Evolutionary conservation across 1,284 basidiomycete genomes (phyloP), one percentile per base, ranked within the genome.

Genomic region (Wallemia hederae): DNA sequence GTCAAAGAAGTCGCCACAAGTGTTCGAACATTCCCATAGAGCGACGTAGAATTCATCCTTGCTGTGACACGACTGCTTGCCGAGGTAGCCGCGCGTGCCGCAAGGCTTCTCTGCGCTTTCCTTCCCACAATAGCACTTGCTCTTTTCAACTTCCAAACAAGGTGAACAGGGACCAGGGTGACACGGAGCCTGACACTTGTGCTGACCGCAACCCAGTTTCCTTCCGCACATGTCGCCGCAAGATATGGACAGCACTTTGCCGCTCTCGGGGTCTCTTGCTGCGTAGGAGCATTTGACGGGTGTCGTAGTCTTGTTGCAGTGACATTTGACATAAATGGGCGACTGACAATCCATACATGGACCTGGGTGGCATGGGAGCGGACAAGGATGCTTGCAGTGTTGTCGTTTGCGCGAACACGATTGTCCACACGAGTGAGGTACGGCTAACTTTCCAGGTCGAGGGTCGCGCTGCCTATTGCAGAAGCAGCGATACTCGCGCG

Each of bases 341-440:
- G 64, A 62, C 2, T 60, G 27, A 25, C 65, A 66, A 1, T 63
- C 63, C 5, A 64, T 64, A 49, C 65, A 66, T 17, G 65, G 64
- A 0, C 65, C 65, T 1, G 65, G 65, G 22, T 49, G 39, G 19
- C 39, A 49, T 15, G 39, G 39, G 22, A 81, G 75, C 0, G 83
- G 78, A 66, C 88, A 94, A 0, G 81, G 74, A 65, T 85, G 82
- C 0, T 70, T 70, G 64, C 82, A 81, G 58, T 69, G 68, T 0
- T 66, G 69, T 2, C 86, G 76, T 1, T 73, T 66, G 1, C 86
- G 78, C 0, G 80, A 76, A 69, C 89, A 92, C 0, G 79, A 76
- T 62, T 80, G 79, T 0, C 78, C 84, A 66, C 89, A 94, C 15
- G 71, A 87, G 68, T 94, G 89, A 0, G 88, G 88, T 0, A 82